Evolutionary conservation across 768 basidiomycete species (phyloP).

Genomic region (Clitopilus passeckerianus): DNA sequence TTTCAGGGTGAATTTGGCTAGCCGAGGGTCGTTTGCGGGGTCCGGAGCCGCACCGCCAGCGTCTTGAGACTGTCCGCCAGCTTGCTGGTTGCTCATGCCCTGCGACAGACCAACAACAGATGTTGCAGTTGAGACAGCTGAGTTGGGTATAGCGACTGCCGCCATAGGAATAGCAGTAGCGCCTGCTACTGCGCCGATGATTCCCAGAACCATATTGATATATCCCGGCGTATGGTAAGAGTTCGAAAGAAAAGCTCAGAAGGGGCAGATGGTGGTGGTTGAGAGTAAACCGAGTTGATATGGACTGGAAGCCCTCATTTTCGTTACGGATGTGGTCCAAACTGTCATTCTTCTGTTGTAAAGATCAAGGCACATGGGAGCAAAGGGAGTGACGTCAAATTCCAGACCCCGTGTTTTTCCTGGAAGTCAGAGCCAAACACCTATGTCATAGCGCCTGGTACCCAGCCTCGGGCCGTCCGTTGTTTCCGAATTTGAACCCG

Average conservation of each 20-base stretch:
- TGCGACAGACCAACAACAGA: slow-evolving; percentile 22
- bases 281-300: not conserved
- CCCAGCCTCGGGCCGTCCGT: too few species aligned
- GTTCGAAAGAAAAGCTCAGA: not conserved
- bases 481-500: not conserved
- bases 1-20: slow-evolving; percentile 21
- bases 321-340: not conserved
- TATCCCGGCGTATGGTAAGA: too few species aligned
- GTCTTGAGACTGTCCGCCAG: not conserved
- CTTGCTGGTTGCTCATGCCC: slow-evolving; percentile 16
- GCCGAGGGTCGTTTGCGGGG: slow-evolving; percentile 18
- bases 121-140: slow-evolving; percentile 20
- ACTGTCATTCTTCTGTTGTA: not conserved
- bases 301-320: too few species aligned
- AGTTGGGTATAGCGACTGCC: slow-evolving; percentile 18
- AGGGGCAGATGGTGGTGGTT: not conserved
- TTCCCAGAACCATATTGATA: slow-evolving; percentile 13
- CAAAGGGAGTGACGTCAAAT: not conserved
- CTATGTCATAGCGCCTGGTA: not conserved
- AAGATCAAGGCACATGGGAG: not conserved
- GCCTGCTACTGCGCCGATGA: slow-evolving; percentile 21
- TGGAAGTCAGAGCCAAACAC: not conserved
- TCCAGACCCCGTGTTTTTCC: not conserved
- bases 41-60: slow-evolving; percentile 12
- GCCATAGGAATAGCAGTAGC: slow-evolving; percentile 3